Conservation (phyloP, 2,329 filamentous ascomycete species). For the Fusarium sp. region DNA sequence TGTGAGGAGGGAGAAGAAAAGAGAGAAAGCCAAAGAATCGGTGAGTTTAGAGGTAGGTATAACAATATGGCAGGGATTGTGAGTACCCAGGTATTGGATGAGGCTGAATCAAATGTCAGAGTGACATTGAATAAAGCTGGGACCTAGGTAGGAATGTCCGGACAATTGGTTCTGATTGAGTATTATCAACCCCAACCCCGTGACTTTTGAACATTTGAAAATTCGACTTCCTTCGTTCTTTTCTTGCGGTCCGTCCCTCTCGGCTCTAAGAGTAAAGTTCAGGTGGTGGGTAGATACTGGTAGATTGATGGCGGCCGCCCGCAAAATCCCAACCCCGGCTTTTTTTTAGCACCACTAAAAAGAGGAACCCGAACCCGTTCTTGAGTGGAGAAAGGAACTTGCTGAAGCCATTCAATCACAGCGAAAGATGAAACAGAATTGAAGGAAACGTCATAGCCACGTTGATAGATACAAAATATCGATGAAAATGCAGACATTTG, state of each 20-base stretch:
- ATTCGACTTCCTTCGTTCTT: not conserved
- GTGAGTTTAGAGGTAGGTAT: conserved; percentile 23
- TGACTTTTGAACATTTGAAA: conserved; percentile 21
- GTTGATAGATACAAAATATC: not conserved
- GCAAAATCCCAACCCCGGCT: conserved; percentile 9
- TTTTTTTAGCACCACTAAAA: conserved; percentile 16
- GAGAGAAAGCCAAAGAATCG: conserved; percentile 16
- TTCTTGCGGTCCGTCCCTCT: conserved; percentile 25
- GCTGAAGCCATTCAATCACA: conserved; percentile 12
- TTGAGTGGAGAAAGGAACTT: conserved; percentile 2
- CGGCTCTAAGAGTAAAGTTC: not conserved
- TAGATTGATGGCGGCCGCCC: conserved; percentile 14
- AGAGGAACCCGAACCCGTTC: conserved; percentile 25
- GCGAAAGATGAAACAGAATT: conserved; percentile 1
- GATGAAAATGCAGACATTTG: not conserved
- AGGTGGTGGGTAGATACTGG: too few relatives aligned
- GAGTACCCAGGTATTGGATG: conserved; percentile 1
- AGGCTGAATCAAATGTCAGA: conserved; percentile 33
- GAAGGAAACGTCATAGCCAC: not conserved
- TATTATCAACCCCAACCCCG: conserved; percentile 28
- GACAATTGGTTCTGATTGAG: not conserved
- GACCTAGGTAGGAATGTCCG: not conserved
- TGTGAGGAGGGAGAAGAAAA: not conserved
- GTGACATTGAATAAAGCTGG: conserved; percentile 22
- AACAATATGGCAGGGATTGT: conserved; percentile 13